A percentile compares a stretch with the other conserved stretches of the same genome.
Conservation (phyloP, 805 yeast genomes). For the Nakazawaea peltata region DNA sequence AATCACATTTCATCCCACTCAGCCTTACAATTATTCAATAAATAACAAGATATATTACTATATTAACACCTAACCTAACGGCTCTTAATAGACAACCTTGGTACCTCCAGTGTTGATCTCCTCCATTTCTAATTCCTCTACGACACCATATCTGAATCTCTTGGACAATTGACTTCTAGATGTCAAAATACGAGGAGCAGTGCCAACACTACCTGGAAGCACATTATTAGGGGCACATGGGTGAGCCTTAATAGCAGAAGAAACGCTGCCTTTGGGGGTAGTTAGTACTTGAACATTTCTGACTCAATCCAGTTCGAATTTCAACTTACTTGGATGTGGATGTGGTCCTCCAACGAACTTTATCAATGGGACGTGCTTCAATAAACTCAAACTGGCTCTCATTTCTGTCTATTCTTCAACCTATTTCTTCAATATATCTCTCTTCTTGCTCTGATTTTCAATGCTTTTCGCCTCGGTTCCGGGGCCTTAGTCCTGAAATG, state of each 20-base stretch:
- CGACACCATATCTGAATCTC: conserved; percentile 60
- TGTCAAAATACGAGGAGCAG: conserved; percentile 19
- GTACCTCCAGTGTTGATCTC: conserved; percentile 84
- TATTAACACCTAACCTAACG: too few species aligned
- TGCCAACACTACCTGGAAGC: conserved; percentile 14
- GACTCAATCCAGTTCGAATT: too few species aligned
- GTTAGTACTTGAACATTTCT: not conserved
- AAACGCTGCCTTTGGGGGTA: not conserved
- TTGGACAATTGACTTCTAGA: conserved; percentile 63
- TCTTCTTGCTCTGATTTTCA: not conserved
- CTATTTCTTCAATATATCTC: not conserved
- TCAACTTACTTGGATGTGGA: conserved; percentile 36
- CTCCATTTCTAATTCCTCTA: conserved; percentile 67
- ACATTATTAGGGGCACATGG: conserved; percentile 30
- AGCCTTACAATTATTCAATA: too few species aligned
- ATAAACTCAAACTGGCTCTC: conserved; percentile 23
- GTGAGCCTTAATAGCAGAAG: conserved; percentile 17
- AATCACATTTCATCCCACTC: too few species aligned
- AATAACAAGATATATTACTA: too few species aligned
- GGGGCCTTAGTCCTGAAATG: too few species aligned
- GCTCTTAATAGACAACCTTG: conserved; percentile 31
- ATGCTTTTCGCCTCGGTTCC: too few species aligned
- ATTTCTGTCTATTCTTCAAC: too few species aligned
- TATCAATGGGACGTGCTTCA: conserved; percentile 59
- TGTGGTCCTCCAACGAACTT: conserved; percentile 84